Conservation (phyloP, 139 green algal species). For the Tetradesmus obliquus region DNA sequence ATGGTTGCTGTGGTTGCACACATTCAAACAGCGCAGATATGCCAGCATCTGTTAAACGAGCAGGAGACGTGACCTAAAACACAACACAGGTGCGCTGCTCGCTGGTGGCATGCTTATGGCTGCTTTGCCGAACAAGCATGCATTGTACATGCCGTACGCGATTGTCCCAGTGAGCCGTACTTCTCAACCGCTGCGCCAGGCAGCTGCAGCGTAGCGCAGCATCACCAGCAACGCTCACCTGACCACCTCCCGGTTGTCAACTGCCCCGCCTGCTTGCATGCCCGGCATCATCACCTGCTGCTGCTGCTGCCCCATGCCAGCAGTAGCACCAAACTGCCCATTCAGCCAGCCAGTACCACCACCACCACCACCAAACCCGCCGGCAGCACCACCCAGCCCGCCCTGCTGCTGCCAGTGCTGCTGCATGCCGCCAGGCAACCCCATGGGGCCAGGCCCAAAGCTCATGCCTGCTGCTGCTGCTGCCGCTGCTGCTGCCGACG, state of each 20-base stretch:
- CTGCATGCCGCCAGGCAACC: neutral
- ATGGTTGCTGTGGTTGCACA: neutral
- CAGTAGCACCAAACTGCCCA: neutral
- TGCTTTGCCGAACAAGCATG: too few species aligned
- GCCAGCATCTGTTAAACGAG: too few species aligned
- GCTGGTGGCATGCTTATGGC: too few species aligned
- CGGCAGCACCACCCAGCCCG: neutral
- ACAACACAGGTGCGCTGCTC: too few species aligned
- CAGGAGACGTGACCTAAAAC: too few species aligned
- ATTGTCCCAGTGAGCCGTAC: too few species aligned
- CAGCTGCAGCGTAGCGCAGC: too few species aligned
- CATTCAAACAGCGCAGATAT: neutral
- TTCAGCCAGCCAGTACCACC: neutral
- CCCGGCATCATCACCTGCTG: neutral
- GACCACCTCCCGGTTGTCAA: constrained; percentile 21
- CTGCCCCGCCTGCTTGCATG: neutral
- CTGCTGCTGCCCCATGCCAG: neutral
- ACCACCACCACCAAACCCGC: neutral
- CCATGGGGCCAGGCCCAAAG: neutral
- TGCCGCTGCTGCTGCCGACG: neutral
- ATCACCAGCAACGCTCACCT: neutral
- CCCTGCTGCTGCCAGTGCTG: constrained; percentile 14
- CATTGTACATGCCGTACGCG: too few species aligned
- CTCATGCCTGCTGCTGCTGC: neutral
- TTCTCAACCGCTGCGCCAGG: too few species aligned